Evolutionary conservation across 2,329 filamentous ascomycete genomes (phyloP).

Genomic region (Fusarium nodosum): DNA sequence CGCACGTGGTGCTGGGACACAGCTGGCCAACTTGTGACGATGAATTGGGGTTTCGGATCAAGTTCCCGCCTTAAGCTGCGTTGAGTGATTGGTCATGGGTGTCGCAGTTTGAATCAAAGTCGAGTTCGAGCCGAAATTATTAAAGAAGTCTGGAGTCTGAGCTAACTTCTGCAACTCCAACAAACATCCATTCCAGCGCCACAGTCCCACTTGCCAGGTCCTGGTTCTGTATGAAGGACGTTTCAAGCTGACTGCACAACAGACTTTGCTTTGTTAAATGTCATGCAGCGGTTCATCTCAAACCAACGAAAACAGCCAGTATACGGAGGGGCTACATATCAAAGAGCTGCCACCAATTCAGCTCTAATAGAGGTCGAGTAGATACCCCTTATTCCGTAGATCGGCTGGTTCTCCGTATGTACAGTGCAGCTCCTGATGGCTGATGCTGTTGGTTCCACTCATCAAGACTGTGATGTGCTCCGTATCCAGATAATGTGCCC

Average conservation of each 20-base stretch:
- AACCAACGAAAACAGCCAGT: conserved; percentile 29
- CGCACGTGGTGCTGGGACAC: neutral
- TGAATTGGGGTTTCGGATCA: conserved; percentile 25
- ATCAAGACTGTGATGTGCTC: neutral
- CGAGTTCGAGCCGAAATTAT: conserved; percentile 32
- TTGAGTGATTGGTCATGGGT: conserved; percentile 14
- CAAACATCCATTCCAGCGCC: conserved; percentile 5
- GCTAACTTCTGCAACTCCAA: conserved; percentile 6
- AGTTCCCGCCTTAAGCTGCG: conserved; percentile 5
- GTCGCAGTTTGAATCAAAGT: conserved; percentile 23
- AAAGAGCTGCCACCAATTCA: conserved; percentile 36
- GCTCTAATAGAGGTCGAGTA: conserved; percentile 32
- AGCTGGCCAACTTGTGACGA: neutral
- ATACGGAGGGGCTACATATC: conserved; percentile 27
- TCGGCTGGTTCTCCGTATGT: conserved; percentile 25
- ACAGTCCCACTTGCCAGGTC: conserved; percentile 6
- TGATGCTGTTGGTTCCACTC: neutral
- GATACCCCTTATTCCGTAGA: conserved; percentile 40
- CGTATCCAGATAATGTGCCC: neutral
- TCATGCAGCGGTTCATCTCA: conserved; percentile 28
- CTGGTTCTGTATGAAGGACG: conserved; percentile 31
- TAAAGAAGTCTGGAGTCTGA: neutral
- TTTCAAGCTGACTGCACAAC: conserved; percentile 31
- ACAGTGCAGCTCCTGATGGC: conserved; percentile 5
- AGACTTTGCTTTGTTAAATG: conserved; percentile 24